Evolutionary conservation across 257 asterid genomes (phyloP).

Genomic region (Fraxinus anomala): DNA sequence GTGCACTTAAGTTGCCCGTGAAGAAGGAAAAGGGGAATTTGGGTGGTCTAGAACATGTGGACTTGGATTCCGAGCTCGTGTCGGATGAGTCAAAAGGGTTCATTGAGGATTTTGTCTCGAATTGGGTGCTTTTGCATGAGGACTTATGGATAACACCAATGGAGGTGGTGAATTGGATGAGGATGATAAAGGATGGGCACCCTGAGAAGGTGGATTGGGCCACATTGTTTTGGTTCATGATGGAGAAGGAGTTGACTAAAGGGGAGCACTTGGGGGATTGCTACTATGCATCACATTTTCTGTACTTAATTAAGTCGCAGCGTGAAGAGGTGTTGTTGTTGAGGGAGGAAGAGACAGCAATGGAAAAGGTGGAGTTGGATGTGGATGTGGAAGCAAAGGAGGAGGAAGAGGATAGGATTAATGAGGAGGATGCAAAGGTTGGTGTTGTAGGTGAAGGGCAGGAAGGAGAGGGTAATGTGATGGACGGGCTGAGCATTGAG

Average conservation of each 20-base stretch:
- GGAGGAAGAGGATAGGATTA: slow-evolving; percentile 21
- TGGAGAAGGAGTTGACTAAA: slow-evolving; percentile 75
- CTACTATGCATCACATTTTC: slow-evolving; percentile 84
- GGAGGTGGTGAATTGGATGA: slow-evolving; percentile 63
- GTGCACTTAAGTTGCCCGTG: slow-evolving; percentile 61
- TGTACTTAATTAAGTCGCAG: slow-evolving; percentile 64
- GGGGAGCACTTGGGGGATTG: slow-evolving; percentile 68
- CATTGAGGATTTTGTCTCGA: slow-evolving; percentile 48
- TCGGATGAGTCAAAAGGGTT: slow-evolving; percentile 58
- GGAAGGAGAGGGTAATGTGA: slow-evolving; percentile 19
- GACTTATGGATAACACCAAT: slow-evolving; percentile 75
- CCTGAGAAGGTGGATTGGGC: slow-evolving; percentile 96
- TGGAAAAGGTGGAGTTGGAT: slow-evolving; percentile 32
- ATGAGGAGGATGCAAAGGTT: slow-evolving; percentile 13
- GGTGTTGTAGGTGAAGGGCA: slow-evolving; percentile 21
- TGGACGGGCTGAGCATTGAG: slow-evolving; percentile 61
- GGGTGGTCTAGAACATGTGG: slow-evolving; percentile 48
- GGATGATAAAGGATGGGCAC: slow-evolving; percentile 64
- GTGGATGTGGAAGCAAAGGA: slow-evolving; percentile 31
- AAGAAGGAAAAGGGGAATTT: slow-evolving; percentile 54
- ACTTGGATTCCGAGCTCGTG: slow-evolving; percentile 43
- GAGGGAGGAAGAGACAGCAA: slow-evolving; percentile 28
- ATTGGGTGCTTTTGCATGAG: slow-evolving; percentile 81
- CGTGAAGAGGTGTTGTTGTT: slow-evolving; percentile 40
- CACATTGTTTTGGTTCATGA: slow-evolving; percentile 81